Evolutionary conservation across 164 flowering plant genomes (phyloP).

Genomic region (Vitis riparia): DNA sequence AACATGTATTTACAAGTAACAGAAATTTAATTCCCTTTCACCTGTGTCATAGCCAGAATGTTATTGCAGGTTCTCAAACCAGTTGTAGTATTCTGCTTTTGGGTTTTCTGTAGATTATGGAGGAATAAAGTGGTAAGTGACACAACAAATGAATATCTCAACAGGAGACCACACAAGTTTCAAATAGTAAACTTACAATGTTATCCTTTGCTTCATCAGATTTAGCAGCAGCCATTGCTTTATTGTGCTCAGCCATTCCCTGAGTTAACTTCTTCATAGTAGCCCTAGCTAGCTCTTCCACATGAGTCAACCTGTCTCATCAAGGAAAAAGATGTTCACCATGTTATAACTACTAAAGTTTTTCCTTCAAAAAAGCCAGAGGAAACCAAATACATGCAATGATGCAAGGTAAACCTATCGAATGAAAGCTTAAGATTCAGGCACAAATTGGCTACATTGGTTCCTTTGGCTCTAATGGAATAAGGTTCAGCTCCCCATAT

Average conservation of each 20-base stretch:
- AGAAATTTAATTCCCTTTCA: conserved; percentile 15
- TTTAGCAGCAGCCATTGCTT: conserved; percentile 83
- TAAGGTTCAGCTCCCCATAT: too few species aligned
- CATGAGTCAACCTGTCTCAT: conserved; percentile 60
- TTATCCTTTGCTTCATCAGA: conserved; percentile 72
- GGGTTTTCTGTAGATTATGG: conserved; percentile 58
- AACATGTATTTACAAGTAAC: neutral
- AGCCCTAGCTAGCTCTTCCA: conserved; percentile 80
- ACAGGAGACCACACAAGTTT: conserved; percentile 1
- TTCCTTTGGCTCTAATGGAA: too few species aligned
- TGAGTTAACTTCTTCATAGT: conserved; percentile 83
- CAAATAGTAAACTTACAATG: conserved; percentile 55
- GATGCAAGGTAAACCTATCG: too few species aligned
- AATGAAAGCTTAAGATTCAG: too few species aligned
- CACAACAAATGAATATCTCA: neutral
- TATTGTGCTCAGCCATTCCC: conserved; percentile 86
- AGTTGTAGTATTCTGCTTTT: conserved; percentile 74
- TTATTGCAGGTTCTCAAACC: conserved; percentile 91
- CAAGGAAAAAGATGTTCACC: neutral
- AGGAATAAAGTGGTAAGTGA: neutral
- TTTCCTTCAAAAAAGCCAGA: too few species aligned
- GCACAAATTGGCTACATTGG: too few species aligned
- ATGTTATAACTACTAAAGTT: too few species aligned
- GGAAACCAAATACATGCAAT: too few species aligned
- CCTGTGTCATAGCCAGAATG: conserved; percentile 92